Evolutionary conservation across 2,329 filamentous ascomycete species (phyloP), one percentile per base, ranked within the genome.

Genomic region (Teratosphaeria zuluensis): DNA sequence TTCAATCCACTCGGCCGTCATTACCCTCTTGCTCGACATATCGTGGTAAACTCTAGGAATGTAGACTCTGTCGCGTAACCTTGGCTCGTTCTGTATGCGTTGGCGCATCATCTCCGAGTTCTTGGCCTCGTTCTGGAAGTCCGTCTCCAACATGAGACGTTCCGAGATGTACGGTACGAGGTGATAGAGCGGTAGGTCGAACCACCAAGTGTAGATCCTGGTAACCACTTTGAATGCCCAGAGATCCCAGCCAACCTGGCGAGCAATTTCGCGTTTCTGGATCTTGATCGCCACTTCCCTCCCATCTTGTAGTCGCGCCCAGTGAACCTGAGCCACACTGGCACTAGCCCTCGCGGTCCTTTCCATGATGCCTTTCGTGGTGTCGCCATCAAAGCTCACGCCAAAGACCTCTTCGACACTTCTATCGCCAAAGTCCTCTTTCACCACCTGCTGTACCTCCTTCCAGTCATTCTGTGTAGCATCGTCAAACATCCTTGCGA

Each of bases 1-100:
- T 74, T 99, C 94, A 60, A 99, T 95, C 94, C 94, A 99, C 72
- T 99, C 94, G 0, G 92, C 91, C 0, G 92, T 95, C 78, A 99
- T 87, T 54, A 99, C 85, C 42, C 94, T 83, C 69, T 81, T 88
- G 16, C 88, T 91, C 56, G 85, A 91, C 31, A 96, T 81, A 61
- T 96, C 90, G 3, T 85, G 80, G 72, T 95, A 92, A 9, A 95
- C 85, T 46, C 85, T 82, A 0, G 94, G 94, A 7, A 99, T 86
- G 71, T 97, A 96, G 1, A 97, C 92, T 33, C 90, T 81, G 53
- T 85, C 86, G 28, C 84, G 84, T 38, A 99, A 78, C 30, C 87
- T 80, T 24, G 88, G 85, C 72, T 97, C 94, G 21, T 79, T 79
- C 52, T 84, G 81, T 54, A 97, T 85, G 4, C 96, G 81, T 19